Conservation (phyloP, 139 green algal genomes). For the Coelastrella sp. region DNA sequence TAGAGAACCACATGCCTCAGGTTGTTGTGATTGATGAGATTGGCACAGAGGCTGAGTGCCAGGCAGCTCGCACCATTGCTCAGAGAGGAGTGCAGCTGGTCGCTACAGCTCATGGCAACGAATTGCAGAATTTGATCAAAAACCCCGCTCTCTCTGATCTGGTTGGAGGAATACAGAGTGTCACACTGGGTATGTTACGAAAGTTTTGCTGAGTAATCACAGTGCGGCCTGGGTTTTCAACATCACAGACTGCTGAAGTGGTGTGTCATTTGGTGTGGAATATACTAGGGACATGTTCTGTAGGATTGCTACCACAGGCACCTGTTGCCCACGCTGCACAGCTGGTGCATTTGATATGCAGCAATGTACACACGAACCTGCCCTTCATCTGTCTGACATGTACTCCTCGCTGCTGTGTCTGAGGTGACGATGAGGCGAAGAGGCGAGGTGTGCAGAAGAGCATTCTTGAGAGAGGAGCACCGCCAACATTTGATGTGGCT, state of each 20-base stretch:
- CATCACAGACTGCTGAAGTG: no score
- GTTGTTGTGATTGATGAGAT: constrained; percentile 98
- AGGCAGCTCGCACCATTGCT: constrained; percentile 95
- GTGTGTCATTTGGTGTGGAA: no score
- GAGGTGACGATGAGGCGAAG: constrained; percentile 87
- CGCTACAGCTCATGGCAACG: constrained; percentile 95
- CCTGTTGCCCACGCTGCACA: no score
- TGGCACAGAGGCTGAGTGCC: constrained; percentile 93
- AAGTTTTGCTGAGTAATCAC: no score
- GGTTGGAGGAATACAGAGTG: constrained; percentile 72
- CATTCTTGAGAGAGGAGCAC: constrained; percentile 92
- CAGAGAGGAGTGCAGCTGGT: constrained; percentile 92
- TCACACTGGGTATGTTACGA: constrained; percentile 84
- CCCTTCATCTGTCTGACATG: no score
- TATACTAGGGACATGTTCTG: no score
- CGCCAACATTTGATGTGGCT: constrained; percentile 94
- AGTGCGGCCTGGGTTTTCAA: no score
- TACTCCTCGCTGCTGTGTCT: background rate
- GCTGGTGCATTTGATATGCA: no score
- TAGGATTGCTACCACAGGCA: no score
- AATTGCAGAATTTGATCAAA: constrained; percentile 98
- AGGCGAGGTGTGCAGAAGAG: constrained; percentile 94
- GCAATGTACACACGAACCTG: no score
- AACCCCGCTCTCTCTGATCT: constrained; percentile 89
- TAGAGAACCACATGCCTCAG: constrained; percentile 98